Evolutionary conservation across 306 rosid species (phyloP).

Genomic region (Lagenaria siceraria): DNA sequence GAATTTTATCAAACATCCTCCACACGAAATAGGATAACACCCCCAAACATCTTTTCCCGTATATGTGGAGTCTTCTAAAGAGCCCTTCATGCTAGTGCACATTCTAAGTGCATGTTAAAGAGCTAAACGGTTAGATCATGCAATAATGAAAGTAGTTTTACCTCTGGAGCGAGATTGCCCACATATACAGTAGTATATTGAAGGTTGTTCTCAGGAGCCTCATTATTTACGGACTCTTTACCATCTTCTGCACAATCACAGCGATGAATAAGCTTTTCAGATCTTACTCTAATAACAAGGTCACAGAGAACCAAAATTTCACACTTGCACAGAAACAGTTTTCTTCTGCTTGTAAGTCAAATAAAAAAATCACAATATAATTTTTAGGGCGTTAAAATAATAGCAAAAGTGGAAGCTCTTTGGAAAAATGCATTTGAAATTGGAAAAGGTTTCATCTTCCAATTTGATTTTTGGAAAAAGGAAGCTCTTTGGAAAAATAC

Average conservation of each 20-base stretch:
- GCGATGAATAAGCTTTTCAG: background rate
- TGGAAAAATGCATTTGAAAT: too few species aligned
- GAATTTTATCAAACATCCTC: background rate
- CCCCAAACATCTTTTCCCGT: background rate
- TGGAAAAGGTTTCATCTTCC: too few species aligned
- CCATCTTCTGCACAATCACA: slow-evolving; percentile 64
- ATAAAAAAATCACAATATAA: background rate
- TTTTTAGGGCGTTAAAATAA: background rate
- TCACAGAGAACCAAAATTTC: background rate
- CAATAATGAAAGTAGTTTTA: slow-evolving; percentile 1
- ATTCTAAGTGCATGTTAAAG: background rate
- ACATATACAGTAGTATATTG: slow-evolving; percentile 93
- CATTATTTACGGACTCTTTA: slow-evolving; percentile 56
- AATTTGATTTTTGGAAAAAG: too few species aligned
- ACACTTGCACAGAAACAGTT: background rate
- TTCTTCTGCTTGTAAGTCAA: background rate
- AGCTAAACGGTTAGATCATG: background rate
- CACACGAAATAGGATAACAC: background rate
- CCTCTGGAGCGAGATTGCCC: slow-evolving; percentile 94
- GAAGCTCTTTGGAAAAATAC: too few species aligned
- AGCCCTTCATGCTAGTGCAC: background rate
- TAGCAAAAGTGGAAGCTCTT: background rate
- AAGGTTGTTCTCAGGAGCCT: slow-evolving; percentile 87
- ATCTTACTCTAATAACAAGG: slow-evolving; percentile 1
- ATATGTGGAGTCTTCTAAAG: background rate